Percentiles rank a stretch among this genome's conserved stretches.
These are phyloP conservation scores for Aurantiochytrium sp. DNA, from an alignment of 108 stramenopile genomes.

Conservation along the genomic window DNA sequence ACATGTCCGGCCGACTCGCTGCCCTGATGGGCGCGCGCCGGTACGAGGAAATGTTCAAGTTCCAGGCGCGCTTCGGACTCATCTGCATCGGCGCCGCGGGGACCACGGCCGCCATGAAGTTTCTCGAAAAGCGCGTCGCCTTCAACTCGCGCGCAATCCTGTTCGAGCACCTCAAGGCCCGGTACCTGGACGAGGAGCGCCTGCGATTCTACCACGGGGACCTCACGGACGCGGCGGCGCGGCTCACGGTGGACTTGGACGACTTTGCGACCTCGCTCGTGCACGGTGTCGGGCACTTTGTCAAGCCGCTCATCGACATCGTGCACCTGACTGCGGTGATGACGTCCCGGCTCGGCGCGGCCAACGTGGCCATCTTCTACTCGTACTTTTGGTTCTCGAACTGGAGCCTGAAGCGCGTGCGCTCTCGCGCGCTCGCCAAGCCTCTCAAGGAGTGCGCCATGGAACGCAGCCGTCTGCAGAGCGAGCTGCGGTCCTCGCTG, in stretches of 20 bases:
- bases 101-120: conserved; percentile 12
- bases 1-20: background rate
- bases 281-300: conserved; percentile 13
- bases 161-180: background rate
- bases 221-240: background rate
- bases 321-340: background rate
- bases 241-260: background rate
- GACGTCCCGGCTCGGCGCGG: background rate
- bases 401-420: background rate
- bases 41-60: background rate
- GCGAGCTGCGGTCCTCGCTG: background rate
- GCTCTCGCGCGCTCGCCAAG: background rate
- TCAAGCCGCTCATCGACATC: conserved; percentile 29
- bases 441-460: background rate
- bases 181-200: background rate
- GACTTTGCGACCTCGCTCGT: background rate
- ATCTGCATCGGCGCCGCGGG: background rate
- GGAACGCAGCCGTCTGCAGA: background rate
- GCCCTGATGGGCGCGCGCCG: background rate
- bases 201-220: background rate
- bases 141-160: background rate
- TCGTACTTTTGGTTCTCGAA: conserved; percentile 14
- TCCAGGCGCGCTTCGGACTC: background rate
- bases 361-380: background rate
- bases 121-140: background rate